Evolutionary conservation across 768 basidiomycete genomes (phyloP).

Genomic region (Tricholomella constricta): DNA sequence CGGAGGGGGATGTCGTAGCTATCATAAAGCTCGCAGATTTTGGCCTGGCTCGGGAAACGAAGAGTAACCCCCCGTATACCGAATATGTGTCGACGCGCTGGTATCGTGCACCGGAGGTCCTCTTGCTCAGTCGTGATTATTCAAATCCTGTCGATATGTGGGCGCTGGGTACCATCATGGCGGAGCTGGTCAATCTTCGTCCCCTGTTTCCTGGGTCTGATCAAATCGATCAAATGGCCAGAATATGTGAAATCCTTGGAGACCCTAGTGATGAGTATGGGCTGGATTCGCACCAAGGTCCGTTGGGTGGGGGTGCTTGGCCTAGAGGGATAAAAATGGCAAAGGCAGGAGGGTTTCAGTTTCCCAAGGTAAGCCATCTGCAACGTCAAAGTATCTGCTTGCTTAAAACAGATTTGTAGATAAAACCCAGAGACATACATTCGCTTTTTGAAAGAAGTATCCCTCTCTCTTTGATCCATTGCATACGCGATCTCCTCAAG

Average conservation of each 20-base stretch:
- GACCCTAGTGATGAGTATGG: constrained; percentile 89
- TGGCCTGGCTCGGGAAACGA: constrained; percentile 90
- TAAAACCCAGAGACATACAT: constrained; percentile 64
- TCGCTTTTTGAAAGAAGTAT: constrained; percentile 78
- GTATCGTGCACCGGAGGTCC: constrained; percentile 98
- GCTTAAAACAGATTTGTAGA: constrained; percentile 40
- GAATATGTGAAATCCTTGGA: constrained; percentile 92
- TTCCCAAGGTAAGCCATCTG: constrained; percentile 72
- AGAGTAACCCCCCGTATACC: constrained; percentile 89
- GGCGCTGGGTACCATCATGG: constrained; percentile 98
- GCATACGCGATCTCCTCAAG: constrained; percentile 87
- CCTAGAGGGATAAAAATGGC: constrained; percentile 84
- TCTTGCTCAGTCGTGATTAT: constrained; percentile 89
- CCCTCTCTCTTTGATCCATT: constrained; percentile 82
- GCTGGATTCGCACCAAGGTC: constrained; percentile 63
- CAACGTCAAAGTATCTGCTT: constrained; percentile 8
- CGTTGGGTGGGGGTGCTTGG: constrained; percentile 90
- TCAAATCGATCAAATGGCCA: constrained; percentile 89
- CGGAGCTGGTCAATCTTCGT: constrained; percentile 91
- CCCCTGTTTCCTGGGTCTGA: constrained; percentile 94
- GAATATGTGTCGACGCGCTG: constrained; percentile 99
- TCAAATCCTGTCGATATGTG: constrained; percentile 99
- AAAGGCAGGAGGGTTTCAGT: constrained; percentile 79
- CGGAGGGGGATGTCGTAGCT: constrained; percentile 89
- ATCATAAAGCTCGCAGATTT: constrained; percentile 99